Evolutionary conservation across 2,329 filamentous ascomycete genomes (phyloP).

Genomic region (Diaporthe vaccinii): DNA sequence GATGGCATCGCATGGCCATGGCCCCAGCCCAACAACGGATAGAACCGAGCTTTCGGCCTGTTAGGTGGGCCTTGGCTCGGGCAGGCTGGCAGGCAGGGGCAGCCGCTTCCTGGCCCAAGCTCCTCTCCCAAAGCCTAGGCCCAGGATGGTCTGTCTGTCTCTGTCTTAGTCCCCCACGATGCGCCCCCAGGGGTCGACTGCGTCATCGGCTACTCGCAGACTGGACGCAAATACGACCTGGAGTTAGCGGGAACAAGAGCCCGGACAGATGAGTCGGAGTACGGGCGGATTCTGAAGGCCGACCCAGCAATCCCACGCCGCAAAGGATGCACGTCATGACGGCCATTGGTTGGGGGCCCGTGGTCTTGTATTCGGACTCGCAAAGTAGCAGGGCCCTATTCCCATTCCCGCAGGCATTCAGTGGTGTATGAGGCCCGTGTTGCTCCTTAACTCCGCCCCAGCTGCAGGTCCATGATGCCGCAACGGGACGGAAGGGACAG

Average conservation of each 20-base stretch:
- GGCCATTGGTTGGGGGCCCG: background rate
- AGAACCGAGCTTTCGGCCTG: slow-evolving; percentile 23
- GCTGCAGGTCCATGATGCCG: slow-evolving; percentile 2
- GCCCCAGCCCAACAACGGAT: slow-evolving; percentile 17
- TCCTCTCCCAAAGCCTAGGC: background rate
- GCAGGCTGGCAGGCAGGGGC: background rate
- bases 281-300: slow-evolving; percentile 28
- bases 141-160: background rate
- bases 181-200: slow-evolving; percentile 5
- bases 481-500: background rate
- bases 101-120: background rate
- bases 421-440: background rate
- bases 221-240: slow-evolving; percentile 5
- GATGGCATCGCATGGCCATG: slow-evolving; percentile 3
- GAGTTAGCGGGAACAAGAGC: slow-evolving; percentile 27
- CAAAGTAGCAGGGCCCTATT: background rate
- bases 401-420: slow-evolving; percentile 19
- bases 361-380: slow-evolving; percentile 3
- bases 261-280: background rate
- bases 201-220: slow-evolving; percentile 4
- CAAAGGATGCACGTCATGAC: background rate
- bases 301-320: background rate
- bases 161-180: background rate
- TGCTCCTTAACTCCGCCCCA: slow-evolving; percentile 21
- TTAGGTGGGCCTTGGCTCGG: slow-evolving; percentile 20